A percentile compares a stretch with the other conserved stretches of the same genome.
Conservation (phyloP, 441 rosid genomes). For the Kokia cookei region DNA sequence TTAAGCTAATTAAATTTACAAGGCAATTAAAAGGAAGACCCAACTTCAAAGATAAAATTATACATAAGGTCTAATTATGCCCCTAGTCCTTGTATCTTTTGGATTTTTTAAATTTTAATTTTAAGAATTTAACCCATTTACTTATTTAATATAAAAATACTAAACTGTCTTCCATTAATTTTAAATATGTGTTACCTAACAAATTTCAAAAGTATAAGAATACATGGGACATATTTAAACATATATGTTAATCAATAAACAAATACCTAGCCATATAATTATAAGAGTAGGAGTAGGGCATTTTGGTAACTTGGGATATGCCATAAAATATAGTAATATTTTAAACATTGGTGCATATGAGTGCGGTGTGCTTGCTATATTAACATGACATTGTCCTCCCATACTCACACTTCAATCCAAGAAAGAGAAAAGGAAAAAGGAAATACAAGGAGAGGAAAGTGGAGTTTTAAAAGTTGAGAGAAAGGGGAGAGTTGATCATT, state of each 20-base stretch:
- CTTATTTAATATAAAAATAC: too few relatives aligned
- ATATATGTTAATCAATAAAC: neutral
- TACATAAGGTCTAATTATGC: neutral
- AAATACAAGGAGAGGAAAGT: neutral
- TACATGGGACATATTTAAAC: too few relatives aligned
- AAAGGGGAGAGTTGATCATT: neutral
- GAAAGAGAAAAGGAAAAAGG: neutral
- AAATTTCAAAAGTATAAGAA: too few relatives aligned
- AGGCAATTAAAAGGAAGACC: neutral
- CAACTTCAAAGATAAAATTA: neutral
- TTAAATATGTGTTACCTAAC: too few relatives aligned
- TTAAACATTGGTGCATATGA: neutral
- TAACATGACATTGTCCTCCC: slow-evolving; percentile 8
- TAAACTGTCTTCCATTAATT: too few relatives aligned
- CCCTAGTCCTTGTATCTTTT: neutral
- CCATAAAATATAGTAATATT: slow-evolving; percentile 3
- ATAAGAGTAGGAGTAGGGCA: slow-evolving; percentile 7
- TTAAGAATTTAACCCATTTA: too few relatives aligned
- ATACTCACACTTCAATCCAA: neutral
- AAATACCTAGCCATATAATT: neutral
- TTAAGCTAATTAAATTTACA: slow-evolving; percentile 10
- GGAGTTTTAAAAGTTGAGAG: neutral
- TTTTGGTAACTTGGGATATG: slow-evolving; percentile 11
- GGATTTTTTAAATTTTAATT: too few relatives aligned
- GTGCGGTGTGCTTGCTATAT: slow-evolving; percentile 20